These are phyloP conservation scores for Hypoxylon sp. DNA, from an alignment of 2,329 filamentous ascomycete genomes.

Conservation along the genomic window DNA sequence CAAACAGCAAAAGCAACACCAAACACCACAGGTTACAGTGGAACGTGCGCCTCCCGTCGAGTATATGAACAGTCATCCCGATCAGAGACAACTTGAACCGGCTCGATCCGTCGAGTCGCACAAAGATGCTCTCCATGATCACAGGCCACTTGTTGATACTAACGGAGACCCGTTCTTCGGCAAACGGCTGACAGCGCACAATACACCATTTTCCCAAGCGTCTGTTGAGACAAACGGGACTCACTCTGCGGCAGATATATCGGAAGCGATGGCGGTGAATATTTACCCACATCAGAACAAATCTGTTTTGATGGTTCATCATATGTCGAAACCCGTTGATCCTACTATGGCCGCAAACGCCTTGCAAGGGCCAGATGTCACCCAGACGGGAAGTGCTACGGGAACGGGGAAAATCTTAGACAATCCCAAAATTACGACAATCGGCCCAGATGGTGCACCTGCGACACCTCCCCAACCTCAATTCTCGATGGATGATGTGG, in stretches of 20 bases:
- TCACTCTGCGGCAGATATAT: conserved; percentile 70
- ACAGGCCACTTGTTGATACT: conserved; percentile 62
- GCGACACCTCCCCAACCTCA: conserved; percentile 68
- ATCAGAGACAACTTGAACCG: conserved; percentile 53
- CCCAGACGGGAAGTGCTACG: conserved; percentile 37
- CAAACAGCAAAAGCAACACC: conserved; percentile 38
- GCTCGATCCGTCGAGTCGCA: conserved; percentile 56
- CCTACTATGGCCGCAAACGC: conserved; percentile 55
- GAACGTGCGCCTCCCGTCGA: conserved; percentile 51
- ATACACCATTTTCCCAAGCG: conserved; percentile 73
- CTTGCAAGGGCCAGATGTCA: conserved; percentile 49
- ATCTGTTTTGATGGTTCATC: conserved; percentile 73
- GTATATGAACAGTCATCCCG: conserved; percentile 46
- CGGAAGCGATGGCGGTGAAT: conserved; percentile 73
- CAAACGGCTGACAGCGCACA: conserved; percentile 68
- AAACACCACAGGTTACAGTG: conserved; percentile 50
- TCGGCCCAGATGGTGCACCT: conserved; percentile 59
- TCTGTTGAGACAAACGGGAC: conserved; percentile 75
- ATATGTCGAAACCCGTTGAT: conserved; percentile 67
- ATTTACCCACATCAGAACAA: conserved; percentile 76
- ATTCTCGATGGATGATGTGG: conserved; percentile 67
- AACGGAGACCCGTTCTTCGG: conserved; percentile 69
- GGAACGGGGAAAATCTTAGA: conserved; percentile 41
- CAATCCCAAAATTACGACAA: conserved; percentile 59
- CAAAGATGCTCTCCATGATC: conserved; percentile 52